Conservation (phyloP, 139 green algal genomes). For the Tetradesmus obliquus region DNA sequence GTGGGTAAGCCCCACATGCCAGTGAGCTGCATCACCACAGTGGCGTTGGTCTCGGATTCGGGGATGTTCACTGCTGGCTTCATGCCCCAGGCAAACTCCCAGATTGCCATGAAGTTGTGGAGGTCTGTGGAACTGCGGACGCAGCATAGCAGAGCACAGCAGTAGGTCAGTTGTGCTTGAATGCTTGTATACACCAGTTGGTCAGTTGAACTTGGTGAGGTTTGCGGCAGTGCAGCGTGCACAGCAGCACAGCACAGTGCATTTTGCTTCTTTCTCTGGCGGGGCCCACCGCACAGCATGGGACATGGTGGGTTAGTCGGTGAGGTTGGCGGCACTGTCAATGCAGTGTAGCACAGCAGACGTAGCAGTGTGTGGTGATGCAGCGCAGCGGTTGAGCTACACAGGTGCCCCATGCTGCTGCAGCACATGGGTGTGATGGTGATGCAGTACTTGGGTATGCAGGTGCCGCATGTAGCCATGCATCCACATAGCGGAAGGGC, state of each 20-base stretch:
- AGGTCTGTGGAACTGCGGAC: neutral
- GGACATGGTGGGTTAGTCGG: too few relatives aligned
- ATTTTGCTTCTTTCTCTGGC: too few relatives aligned
- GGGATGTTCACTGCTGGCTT: constrained; percentile 6
- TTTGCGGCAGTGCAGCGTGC: neutral
- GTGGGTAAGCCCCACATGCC: constrained; percentile 9
- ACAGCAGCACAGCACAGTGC: neutral
- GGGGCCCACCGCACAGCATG: too few relatives aligned
- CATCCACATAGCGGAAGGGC: too few relatives aligned
- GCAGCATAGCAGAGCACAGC: neutral
- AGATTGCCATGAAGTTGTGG: constrained; percentile 5
- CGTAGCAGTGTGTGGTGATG: too few relatives aligned
- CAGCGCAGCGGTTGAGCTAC: too few relatives aligned
- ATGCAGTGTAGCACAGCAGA: too few relatives aligned
- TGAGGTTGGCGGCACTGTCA: too few relatives aligned
- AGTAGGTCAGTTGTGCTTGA: neutral
- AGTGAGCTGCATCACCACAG: neutral
- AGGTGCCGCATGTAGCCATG: too few relatives aligned
- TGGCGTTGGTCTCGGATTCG: neutral
- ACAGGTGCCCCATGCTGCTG: too few relatives aligned
- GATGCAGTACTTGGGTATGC: too few relatives aligned
- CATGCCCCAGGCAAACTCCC: neutral
- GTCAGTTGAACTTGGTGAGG: neutral
- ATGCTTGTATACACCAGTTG: too few relatives aligned
- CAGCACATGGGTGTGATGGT: neutral